phyloP scores from a whole-genome alignment of 306 rosid genomes.

The Acacia crassicarpa region DNA sequence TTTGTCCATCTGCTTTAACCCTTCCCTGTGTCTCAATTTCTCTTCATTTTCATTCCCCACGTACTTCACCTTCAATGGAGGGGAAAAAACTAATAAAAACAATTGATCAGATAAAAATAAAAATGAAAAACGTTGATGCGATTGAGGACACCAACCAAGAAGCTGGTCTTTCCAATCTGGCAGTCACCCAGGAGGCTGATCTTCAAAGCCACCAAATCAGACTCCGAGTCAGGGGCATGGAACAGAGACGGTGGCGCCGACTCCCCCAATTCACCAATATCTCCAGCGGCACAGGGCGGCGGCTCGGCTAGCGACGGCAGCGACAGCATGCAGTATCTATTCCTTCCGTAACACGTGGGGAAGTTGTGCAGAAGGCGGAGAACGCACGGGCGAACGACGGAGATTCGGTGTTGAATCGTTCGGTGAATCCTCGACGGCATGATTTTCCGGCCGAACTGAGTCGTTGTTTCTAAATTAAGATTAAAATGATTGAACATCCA shows the following conservation, averaged over 20 bases:
- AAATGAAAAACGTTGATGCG: neutral
- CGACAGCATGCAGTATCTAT: slow-evolving; percentile 53
- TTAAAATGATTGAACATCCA: neutral
- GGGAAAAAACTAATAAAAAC: neutral
- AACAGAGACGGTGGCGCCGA: neutral
- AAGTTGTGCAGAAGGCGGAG: slow-evolving; percentile 49
- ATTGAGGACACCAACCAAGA: slow-evolving; percentile 50
- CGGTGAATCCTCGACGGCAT: slow-evolving; percentile 31
- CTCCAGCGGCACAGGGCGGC: neutral
- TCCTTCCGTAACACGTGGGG: slow-evolving; percentile 50
- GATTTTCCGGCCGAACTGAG: slow-evolving; percentile 29
- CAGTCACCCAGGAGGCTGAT: slow-evolving; percentile 84
- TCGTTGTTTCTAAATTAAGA: slow-evolving; percentile 19
- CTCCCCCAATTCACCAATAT: neutral
- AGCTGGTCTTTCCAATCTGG: slow-evolving; percentile 89
- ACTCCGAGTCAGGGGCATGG: slow-evolving; percentile 45
- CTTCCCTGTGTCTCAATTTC: slow-evolving; percentile 38
- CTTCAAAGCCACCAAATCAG: slow-evolving; percentile 82
- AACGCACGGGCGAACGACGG: slow-evolving; percentile 64
- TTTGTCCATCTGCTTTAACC: slow-evolving; percentile 64
- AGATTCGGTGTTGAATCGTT: slow-evolving; percentile 47
- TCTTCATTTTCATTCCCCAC: slow-evolving; percentile 61
- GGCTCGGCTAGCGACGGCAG: slow-evolving; percentile 25
- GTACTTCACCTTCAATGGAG: slow-evolving; percentile 62
- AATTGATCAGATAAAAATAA: neutral